phyloP scores from a whole-genome alignment of 2,329 filamentous ascomycete species.

The Pseudogymnoascus sp. region DNA sequence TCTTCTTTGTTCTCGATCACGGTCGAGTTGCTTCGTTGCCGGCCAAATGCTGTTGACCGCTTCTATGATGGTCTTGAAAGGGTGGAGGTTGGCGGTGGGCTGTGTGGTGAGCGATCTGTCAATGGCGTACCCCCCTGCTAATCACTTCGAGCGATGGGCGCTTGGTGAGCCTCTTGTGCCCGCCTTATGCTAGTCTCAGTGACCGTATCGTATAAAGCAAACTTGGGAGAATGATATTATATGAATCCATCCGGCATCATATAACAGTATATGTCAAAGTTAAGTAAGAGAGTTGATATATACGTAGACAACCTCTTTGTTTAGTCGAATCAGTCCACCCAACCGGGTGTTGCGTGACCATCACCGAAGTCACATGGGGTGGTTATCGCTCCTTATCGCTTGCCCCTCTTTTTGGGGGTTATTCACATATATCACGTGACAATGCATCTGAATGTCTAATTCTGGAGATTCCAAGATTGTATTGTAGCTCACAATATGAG shows the following conservation, averaged over 20 bases:
- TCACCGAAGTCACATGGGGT: not conserved
- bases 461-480: not conserved
- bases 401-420: not conserved
- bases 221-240: not conserved
- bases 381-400: slow-evolving; percentile 1
- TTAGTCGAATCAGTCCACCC: slow-evolving; percentile 5
- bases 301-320: not conserved
- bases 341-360: slow-evolving; percentile 9
- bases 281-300: slow-evolving; percentile 7
- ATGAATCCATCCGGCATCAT: not conserved
- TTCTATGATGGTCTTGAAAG: slow-evolving; percentile 5
- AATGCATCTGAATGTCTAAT: not conserved
- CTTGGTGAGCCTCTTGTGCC: not conserved
- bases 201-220: not conserved
- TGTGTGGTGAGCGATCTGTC: slow-evolving; percentile 3
- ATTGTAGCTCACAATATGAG: not conserved
- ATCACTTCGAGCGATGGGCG: not conserved
- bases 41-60: not conserved
- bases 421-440: not conserved
- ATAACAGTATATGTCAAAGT: not conserved
- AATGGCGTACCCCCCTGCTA: slow-evolving; percentile 9
- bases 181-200: not conserved
- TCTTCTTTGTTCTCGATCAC: not conserved
- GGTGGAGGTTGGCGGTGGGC: slow-evolving; percentile 2
- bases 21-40: not conserved